Evolutionary conservation across 306 rosid species (phyloP), one percentile per base, ranked within the genome.

Genomic region (Rosa rugosa): DNA sequence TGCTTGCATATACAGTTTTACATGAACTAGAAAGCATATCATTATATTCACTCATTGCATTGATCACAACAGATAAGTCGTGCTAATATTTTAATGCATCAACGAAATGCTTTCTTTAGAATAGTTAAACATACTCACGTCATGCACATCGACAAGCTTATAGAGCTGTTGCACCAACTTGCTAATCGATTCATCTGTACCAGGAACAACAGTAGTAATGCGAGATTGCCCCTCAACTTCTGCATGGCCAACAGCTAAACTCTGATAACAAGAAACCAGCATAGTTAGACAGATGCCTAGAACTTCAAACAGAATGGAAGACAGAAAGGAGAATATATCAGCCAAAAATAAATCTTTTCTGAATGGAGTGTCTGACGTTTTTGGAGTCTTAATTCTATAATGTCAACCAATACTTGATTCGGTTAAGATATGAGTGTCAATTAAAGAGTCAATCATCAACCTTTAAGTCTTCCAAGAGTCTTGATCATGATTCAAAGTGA

Each of bases 191-290:
- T 89, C 96, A 78, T 90, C 93, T 51, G 97, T 89, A 46, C 90
- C 97, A 49, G 96, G 97, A 88, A 92, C 97, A 83, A 92, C 96
- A 11, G 97, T 92, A 56, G 97, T 92, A 84, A 90, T 85, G 79
- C 97, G 91, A 74, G 97, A 92, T 71, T 83, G 85, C 81, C 97
- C 97, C 83, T 92, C 92, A 79, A 83, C 84, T 90, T 92, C 97
- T 1, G 97, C 85, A 80, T 83, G 96, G 68, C 97, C 97, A 0
- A 92, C 97, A 83, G 97, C 97, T 85, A 92, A 88, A 86, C 97
- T 92, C 97, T 92, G 89, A 74, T 27, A 47, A 80, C 51, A 80
- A 78, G 44, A 83, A 77, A 73, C 44, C 36, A 73, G 74, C 47
- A 18, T 46, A 76, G 72, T 45, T 66, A 46, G 75, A 53, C 38